Conservation (phyloP, 805 yeast species). For the Metschnikowia hibisci region DNA sequence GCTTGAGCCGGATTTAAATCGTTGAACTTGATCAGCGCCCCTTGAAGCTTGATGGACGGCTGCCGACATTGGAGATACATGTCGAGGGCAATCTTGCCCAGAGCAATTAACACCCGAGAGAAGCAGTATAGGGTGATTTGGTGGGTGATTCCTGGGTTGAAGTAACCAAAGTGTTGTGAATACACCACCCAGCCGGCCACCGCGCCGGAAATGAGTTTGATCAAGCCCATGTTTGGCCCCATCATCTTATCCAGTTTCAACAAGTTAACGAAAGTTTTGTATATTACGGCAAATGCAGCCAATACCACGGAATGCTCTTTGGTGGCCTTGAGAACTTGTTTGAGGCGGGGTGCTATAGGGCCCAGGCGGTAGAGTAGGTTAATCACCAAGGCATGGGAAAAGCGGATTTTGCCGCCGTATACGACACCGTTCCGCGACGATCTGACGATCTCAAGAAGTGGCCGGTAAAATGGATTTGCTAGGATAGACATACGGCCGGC, state of each 20-base stretch:
- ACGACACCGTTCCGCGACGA: slow-evolving; percentile 48
- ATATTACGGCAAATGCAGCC: slow-evolving; percentile 53
- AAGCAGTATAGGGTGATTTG: slow-evolving; percentile 73
- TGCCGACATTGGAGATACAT: slow-evolving; percentile 33
- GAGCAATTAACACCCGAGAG: slow-evolving; percentile 61
- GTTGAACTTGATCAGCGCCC: slow-evolving; percentile 18
- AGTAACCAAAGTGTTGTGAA: slow-evolving; percentile 41
- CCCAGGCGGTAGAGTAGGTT: slow-evolving; percentile 53
- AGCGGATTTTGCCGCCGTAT: slow-evolving; percentile 59
- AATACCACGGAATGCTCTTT: slow-evolving; percentile 52
- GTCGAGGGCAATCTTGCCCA: slow-evolving; percentile 50
- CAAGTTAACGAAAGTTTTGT: slow-evolving; percentile 38
- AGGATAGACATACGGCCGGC: slow-evolving; percentile 16
- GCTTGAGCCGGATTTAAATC: slow-evolving; percentile 34
- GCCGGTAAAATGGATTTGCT: slow-evolving; percentile 23
- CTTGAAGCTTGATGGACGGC: slow-evolving; percentile 27
- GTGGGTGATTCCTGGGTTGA: slow-evolving; percentile 53
- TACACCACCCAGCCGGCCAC: slow-evolving; percentile 42
- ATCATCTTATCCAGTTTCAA: slow-evolving; percentile 31
- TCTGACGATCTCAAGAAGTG: slow-evolving; percentile 33
- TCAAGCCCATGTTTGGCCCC: slow-evolving; percentile 28
- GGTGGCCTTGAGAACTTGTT: slow-evolving; percentile 49
- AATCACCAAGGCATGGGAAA: slow-evolving; percentile 63
- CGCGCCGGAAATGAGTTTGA: slow-evolving; percentile 38
- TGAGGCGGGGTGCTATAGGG: slow-evolving; percentile 42